Base-by-base conservation (phyloP, 352 stramenopile species). In the Phytophthora quininea region DNA sequence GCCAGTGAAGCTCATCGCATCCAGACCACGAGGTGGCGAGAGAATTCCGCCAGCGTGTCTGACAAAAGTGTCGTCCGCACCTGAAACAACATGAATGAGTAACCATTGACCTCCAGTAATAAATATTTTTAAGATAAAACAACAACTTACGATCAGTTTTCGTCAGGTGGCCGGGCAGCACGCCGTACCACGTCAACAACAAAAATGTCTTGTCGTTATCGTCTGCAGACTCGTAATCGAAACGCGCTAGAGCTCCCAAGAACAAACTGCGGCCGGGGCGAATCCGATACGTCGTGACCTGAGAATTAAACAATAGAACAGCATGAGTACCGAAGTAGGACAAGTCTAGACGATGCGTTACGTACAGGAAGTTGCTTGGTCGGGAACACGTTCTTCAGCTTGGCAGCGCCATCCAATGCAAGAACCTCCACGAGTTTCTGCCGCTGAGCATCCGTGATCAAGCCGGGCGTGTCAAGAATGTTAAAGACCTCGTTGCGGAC, bases 401-500 rank as follows among this genome's bases (percentile, higher is more conserved):
- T 80, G 10, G 78, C 73, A 0, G 79, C 62, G 2, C 84, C 81
- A 49, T 93, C 82, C 2, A 88, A 64, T n/a, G 86, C 86, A 1
- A 96, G 72, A 27, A 91, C 73, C 62, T 96, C 88, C 9, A 96
- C 73, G 3, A 96, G 73, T 42, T 92, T 82, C 67, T 96, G 88
- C 38, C 86, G 74, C 64, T 93, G 89, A 14, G 79, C 55, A 61
- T 93, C 83, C 1, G 84, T 89, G 47, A 95, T 95, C 54, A 95
- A 56, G 19, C 88, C 88, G 0, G 88, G 88, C 7, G 84, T 93
- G 63, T 95, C 88, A 7, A 95, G 63, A 40, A 93, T 84, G 66
- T 95, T 92, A 68, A 89, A 95, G 8, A 88, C 69, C 30, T 95
- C 83, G 37, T 95, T 92, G 46, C 85, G 86, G 32, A 88, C 76